Base-by-base conservation (phyloP, 257 asterid species). In the Nicotiana attenuata region DNA sequence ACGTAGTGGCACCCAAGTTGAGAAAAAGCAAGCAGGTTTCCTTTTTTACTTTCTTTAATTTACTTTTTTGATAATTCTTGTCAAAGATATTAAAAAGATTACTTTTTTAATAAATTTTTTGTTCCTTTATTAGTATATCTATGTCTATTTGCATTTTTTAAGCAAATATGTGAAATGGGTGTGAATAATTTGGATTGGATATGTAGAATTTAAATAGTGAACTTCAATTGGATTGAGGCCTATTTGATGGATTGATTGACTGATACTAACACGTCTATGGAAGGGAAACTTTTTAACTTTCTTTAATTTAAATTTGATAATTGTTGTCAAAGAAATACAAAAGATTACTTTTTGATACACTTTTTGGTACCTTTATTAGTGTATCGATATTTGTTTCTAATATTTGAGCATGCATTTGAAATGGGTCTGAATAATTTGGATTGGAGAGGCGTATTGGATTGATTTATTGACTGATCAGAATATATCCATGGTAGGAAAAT, bases 21-120 rank as follows among this genome's bases (percentile, higher is more conserved):
- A 95, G 87, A 93, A 95, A 89, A 91, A 87, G 76, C 98, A 94
- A 89, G 94, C 99, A 26, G 94, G 97, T 93, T 3, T 28, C 84
- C 19, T 0, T 4, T 20, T 38, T 73, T 47, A 16, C 4, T 2
- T 71, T 17, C 17, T 52, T 52, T 11, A 52, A 41, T 41, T 41
- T 41, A 41, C 47, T 8, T 41, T 41, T 41, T 71, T 45, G 7
- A 1, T 41, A 41, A 38, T 41, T 41, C 47, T 41, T 7, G 47
- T 41, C 47, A 41, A 41, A 11, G 17, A 13, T 10, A 10, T 3
- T 10, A 52, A 14, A 52, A 52, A 52, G 17, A 52, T 52, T 3
- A 52, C 4, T 52, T 52, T 52, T 50, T 52, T 3, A 3, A 10
- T 52, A 14, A 52, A 11, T 1, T 13, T 52, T 13, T 52, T 11